Evolutionary conservation across 176 grass and related monocot species (phyloP).

Genomic region (Aegilops umbellulata): DNA sequence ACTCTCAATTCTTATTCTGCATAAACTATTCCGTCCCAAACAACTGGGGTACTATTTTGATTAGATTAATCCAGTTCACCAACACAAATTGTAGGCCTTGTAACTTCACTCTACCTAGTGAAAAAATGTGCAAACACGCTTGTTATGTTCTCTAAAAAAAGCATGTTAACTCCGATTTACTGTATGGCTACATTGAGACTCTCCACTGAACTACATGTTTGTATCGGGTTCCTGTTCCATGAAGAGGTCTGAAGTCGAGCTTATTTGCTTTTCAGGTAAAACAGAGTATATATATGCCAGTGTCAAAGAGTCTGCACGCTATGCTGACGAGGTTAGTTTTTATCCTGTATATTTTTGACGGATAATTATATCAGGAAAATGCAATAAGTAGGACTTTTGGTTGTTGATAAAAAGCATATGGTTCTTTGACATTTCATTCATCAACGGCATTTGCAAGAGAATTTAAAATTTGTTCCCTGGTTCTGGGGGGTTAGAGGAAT

Average conservation of each 20-base stretch:
- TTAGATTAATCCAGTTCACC: not conserved
- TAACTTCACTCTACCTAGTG: not conserved
- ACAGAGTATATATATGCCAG: constrained; percentile 84
- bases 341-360: constrained; percentile 8
- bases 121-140: not conserved
- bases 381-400: not conserved
- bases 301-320: constrained; percentile 65
- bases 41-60: not conserved
- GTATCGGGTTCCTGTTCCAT: not conserved
- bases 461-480: not conserved
- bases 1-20: constrained; percentile 9
- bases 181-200: not conserved
- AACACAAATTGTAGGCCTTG: not conserved
- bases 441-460: constrained; percentile 2
- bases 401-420: not conserved
- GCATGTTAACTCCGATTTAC: not conserved
- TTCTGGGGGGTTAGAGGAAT: constrained; percentile 17
- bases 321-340: constrained; percentile 66
- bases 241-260: constrained; percentile 11
- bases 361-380: not conserved
- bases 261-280: constrained; percentile 61
- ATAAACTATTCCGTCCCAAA: not conserved
- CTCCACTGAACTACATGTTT: not conserved
- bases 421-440: not conserved
- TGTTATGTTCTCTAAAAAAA: not conserved